These are phyloP conservation scores for Diaporthe sp. DNA, from an alignment of 2,329 filamentous ascomycete species.

Conservation along the genomic window DNA sequence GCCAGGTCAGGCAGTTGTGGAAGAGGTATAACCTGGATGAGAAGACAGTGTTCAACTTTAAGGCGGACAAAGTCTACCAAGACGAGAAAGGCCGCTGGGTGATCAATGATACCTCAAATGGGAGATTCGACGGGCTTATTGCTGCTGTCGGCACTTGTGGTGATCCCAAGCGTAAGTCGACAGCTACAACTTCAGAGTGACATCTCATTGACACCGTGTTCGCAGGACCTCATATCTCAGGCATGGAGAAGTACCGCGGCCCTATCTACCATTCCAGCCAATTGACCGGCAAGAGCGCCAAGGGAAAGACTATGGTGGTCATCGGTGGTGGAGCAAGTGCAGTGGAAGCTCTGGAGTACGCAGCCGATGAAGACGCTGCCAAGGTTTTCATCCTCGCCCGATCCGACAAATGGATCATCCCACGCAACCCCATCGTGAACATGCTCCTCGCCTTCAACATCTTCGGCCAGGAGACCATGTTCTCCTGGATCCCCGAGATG, in stretches of 20 bases:
- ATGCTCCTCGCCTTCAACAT: slow-evolving; percentile 82
- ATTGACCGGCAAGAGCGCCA: slow-evolving; percentile 78
- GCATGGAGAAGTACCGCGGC: slow-evolving; percentile 80
- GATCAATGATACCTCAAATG: slow-evolving; percentile 79
- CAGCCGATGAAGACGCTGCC: slow-evolving; percentile 73
- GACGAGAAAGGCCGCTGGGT: slow-evolving; percentile 80
- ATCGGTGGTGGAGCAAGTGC: slow-evolving; percentile 86
- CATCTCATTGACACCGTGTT: slow-evolving; percentile 56
- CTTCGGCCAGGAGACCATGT: slow-evolving; percentile 80
- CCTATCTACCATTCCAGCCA: slow-evolving; percentile 82
- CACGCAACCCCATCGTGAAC: slow-evolving; percentile 82
- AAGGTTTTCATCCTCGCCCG: slow-evolving; percentile 82
- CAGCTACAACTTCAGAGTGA: not conserved
- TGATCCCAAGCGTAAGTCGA: slow-evolving; percentile 60
- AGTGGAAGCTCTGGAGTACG: slow-evolving; percentile 87
- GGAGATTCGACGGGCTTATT: slow-evolving; percentile 83
- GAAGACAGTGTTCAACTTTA: slow-evolving; percentile 79
- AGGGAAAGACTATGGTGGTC: slow-evolving; percentile 81
- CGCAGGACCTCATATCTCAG: slow-evolving; percentile 74
- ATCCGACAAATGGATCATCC: slow-evolving; percentile 90
- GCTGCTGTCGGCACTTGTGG: slow-evolving; percentile 86
- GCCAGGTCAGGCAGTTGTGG: slow-evolving; percentile 81
- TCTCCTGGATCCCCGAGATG: slow-evolving; percentile 84
- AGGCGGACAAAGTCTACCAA: slow-evolving; percentile 78
- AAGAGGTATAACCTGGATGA: slow-evolving; percentile 79